Base-by-base conservation (phyloP, 2,329 filamentous ascomycete species). In the Dendryphion nanum region DNA sequence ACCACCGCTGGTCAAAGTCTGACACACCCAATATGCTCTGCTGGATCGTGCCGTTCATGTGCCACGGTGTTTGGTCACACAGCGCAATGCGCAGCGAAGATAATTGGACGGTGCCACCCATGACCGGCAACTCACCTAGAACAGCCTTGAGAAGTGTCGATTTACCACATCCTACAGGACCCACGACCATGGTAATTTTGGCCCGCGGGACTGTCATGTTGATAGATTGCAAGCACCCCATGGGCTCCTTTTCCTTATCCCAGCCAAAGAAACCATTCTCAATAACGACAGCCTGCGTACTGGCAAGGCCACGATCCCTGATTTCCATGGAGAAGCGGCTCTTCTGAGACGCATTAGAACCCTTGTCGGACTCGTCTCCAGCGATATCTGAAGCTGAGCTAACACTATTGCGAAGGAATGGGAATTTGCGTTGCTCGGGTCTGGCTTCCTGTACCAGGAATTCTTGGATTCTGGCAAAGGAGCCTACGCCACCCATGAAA, bases 161-260 rank as follows among this genome's bases (percentile, higher is more conserved):
- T 42, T 78, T 78, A 4, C 75, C 75, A 41, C 70, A 75, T 4
- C 72, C 75, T 17, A 75, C 71, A 13, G 74, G 73, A 13, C 74
- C 74, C 38, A 76, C 62, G 7, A 77, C 50, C 53, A 75, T 70
- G 18, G 69, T 73, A 33, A 75, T 63, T 40, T 67, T 70, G 23
- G 64, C 64, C 15, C 63, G 64, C 17, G 68, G 60, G 20, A 75
- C 57, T 6, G 48, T 55, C 21, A 74, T 46, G 6, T 61, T 66
- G 38, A 75, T 66, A 13, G 60, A 55, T 23, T 68, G 66, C 28
- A 76, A 45, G 23, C 23, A 26, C 15, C 53, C 55, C 34, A 37
- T 37, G 1, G 72, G 59, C 4, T 63, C 58, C 30, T 69, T 66
- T 16, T 68, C 60, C 4, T 54, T 45, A 24, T 72, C 67, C 72